Evolutionary conservation across 2,329 filamentous ascomycete genomes (phyloP).

Genomic region (Drechslerella coelobrocha): DNA sequence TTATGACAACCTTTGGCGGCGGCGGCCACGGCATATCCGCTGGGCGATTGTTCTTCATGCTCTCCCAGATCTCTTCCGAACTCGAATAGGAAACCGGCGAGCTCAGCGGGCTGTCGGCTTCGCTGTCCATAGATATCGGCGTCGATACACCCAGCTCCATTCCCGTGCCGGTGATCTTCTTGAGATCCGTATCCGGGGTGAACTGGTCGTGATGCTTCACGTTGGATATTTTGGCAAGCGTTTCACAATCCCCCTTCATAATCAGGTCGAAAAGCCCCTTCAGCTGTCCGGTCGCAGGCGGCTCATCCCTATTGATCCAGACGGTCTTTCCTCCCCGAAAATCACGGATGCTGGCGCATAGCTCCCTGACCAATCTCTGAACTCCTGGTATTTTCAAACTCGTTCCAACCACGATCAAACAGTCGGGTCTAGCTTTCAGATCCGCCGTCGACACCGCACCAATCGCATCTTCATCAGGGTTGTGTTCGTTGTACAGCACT

Average conservation of each 20-base stretch:
- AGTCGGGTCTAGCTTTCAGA: constrained; percentile 82
- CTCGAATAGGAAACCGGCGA: constrained; percentile 47
- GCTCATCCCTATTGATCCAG: constrained; percentile 91
- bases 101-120: constrained; percentile 44
- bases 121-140: constrained; percentile 47
- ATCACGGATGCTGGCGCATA: constrained; percentile 84
- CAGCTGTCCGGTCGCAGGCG: constrained; percentile 81
- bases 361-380: constrained; percentile 83
- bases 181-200: constrained; percentile 39
- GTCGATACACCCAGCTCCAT: constrained; percentile 50
- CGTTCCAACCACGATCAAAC: constrained; percentile 91
- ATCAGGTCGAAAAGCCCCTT: constrained; percentile 94
- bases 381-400: constrained; percentile 95
- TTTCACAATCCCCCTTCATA: constrained; percentile 84
- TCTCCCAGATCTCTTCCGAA: constrained; percentile 46
- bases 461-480: constrained; percentile 95
- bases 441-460: constrained; percentile 88
- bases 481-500: constrained; percentile 96
- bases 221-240: constrained; percentile 76
- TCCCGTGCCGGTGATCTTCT: constrained; percentile 48
- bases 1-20: constrained; percentile 32
- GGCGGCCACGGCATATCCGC: constrained; percentile 42
- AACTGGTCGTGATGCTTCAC: constrained; percentile 57
- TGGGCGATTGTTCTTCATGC: constrained; percentile 39
- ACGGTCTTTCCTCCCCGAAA: constrained; percentile 84